Evolutionary conservation across 208 protist species (phyloP).

Genomic region (Balamuthia mandrillaris): DNA sequence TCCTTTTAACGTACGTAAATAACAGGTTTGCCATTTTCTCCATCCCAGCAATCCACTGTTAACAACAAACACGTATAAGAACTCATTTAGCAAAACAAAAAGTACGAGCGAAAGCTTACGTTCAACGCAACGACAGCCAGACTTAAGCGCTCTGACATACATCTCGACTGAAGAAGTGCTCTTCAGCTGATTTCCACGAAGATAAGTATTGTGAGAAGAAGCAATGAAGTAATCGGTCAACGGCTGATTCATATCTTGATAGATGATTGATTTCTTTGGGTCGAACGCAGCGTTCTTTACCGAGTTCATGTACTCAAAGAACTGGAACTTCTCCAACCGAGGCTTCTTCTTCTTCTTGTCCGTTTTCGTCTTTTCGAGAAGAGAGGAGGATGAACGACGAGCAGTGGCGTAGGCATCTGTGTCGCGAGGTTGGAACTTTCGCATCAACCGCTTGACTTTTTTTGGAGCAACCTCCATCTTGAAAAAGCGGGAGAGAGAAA

Average conservation of each 20-base stretch:
- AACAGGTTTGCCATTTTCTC: constrained; percentile 70
- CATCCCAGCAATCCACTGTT: constrained; percentile 82
- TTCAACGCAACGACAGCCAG: constrained; percentile 71
- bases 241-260: constrained; percentile 46
- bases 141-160: constrained; percentile 59
- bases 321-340: too few relatives aligned
- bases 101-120: constrained; percentile 17
- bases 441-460: not conserved
- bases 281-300: constrained; percentile 30
- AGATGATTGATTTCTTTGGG: constrained; percentile 39
- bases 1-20: constrained; percentile 52
- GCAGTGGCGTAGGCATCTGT: not conserved
- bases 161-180: constrained; percentile 62
- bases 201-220: constrained; percentile 92
- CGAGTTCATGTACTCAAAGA: constrained; percentile 40
- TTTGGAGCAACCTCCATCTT: constrained; percentile 15
- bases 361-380: too few relatives aligned
- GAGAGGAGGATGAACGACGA: not conserved
- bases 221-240: constrained; percentile 35
- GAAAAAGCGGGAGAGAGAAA: not conserved
- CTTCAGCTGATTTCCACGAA: constrained; percentile 86
- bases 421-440: not conserved
- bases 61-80: too few relatives aligned
- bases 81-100: too few relatives aligned
- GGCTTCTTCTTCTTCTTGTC: too few relatives aligned